phyloP scores from a whole-genome alignment of 2,329 filamentous ascomycete species.

The Trichoderma sp. region DNA sequence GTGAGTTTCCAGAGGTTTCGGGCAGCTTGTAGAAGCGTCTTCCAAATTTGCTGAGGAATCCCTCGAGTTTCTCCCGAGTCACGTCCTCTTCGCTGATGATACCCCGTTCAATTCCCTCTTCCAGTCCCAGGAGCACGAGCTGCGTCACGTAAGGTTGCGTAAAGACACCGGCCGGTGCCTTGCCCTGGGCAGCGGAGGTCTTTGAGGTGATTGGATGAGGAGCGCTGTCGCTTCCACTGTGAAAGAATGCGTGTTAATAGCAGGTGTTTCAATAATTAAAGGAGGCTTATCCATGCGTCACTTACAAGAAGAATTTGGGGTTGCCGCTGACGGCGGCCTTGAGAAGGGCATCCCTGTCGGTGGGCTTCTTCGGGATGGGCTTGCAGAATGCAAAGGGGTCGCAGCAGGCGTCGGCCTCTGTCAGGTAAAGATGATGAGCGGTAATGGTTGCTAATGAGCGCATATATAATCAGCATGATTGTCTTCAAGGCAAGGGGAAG shows the following conservation, averaged over 20 bases:
- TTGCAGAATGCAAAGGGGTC: conserved; percentile 67
- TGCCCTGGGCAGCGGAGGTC: conserved; percentile 47
- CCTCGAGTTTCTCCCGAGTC: conserved; percentile 55
- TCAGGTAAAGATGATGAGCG: conserved; percentile 81
- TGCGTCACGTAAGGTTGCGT: conserved; percentile 72
- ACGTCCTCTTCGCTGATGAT: conserved; percentile 55
- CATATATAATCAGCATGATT: background rate
- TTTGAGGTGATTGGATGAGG: conserved; percentile 66
- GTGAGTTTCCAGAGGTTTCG: conserved; percentile 33
- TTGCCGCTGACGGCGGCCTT: conserved; percentile 61
- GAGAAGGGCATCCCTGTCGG: conserved; percentile 71
- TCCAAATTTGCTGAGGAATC: conserved; percentile 56
- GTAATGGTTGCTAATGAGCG: conserved; percentile 67
- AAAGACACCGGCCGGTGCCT: conserved; percentile 73
- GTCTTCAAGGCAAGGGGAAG: background rate
- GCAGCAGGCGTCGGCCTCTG: conserved; percentile 69
- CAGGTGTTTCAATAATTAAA: background rate
- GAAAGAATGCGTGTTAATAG: background rate
- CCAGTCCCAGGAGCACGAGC: conserved; percentile 62
- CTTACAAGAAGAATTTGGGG: conserved; percentile 72
- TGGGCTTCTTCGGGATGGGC: conserved; percentile 73
- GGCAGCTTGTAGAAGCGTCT: conserved; percentile 55
- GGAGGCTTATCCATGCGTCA: background rate
- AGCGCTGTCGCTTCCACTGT: conserved; percentile 60
- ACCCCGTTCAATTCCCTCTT: conserved; percentile 60